phyloP scores from a whole-genome alignment of 345 rosid genomes.

The Anastatica hierochuntica region DNA sequence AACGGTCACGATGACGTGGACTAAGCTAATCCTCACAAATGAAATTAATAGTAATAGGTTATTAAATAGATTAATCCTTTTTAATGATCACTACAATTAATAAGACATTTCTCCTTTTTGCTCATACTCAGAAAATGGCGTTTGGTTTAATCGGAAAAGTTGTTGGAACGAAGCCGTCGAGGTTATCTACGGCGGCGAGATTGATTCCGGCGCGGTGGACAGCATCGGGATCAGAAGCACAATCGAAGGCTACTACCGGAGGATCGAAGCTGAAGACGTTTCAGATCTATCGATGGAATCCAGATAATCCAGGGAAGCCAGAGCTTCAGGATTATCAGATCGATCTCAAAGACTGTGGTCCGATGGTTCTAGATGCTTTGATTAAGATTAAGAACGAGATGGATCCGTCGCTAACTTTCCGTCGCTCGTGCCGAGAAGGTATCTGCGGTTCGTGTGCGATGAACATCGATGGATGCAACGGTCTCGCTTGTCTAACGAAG shows the following conservation, averaged over 20 bases:
- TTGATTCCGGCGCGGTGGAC: constrained; percentile 32
- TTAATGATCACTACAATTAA: too few species aligned
- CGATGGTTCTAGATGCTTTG: constrained; percentile 92
- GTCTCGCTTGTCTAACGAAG: constrained; percentile 87
- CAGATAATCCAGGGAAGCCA: constrained; percentile 76
- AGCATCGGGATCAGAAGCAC: constrained; percentile 43
- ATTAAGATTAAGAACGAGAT: constrained; percentile 98
- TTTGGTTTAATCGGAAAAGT: constrained; percentile 40
- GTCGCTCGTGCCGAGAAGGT: constrained; percentile 97
- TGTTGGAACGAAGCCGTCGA: constrained; percentile 19
- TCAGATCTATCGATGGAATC: constrained; percentile 95
- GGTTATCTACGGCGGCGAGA: constrained; percentile 24
- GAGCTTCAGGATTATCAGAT: constrained; percentile 58
- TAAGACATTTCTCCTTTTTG: too few species aligned
- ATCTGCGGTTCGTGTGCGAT: constrained; percentile 97
- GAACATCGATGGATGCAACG: constrained; percentile 98
- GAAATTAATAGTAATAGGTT: too few species aligned
- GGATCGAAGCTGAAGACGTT: constrained; percentile 45
- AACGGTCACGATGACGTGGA: neutral
- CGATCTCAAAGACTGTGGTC: constrained; percentile 87
- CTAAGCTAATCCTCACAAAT: too few species aligned
- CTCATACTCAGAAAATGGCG: constrained; percentile 30
- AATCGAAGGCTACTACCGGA: constrained; percentile 2
- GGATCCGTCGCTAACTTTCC: constrained; percentile 86
- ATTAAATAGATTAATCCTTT: too few species aligned